phyloP scores from a whole-genome alignment of 208 protist genomes.

The Leishmania amazonensis region DNA sequence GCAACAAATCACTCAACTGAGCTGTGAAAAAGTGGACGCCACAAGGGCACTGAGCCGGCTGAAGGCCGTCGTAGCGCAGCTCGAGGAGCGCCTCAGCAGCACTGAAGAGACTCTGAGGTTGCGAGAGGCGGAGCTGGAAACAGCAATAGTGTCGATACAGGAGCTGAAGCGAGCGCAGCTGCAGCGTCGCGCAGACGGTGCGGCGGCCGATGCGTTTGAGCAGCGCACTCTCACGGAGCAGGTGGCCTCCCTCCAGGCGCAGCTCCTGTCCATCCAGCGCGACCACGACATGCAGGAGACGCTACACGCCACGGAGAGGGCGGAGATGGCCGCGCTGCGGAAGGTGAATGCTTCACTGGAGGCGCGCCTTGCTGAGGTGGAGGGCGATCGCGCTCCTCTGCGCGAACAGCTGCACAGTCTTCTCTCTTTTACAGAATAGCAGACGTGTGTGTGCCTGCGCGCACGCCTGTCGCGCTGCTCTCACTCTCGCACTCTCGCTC shows the following conservation, averaged over 20 bases:
- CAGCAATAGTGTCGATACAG: conserved; percentile 3
- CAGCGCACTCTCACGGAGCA: conserved; percentile 13
- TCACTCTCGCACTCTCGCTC: not conserved
- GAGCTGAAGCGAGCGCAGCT: conserved; percentile 13
- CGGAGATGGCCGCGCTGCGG: conserved; percentile 61
- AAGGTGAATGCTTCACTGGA: conserved; percentile 72
- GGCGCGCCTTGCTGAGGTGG: conserved; percentile 59
- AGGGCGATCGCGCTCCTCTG: conserved; percentile 72
- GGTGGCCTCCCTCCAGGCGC: conserved; percentile 23
- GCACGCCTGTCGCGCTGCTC: not conserved
- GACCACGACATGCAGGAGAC: conserved; percentile 18
- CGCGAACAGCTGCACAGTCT: conserved; percentile 77
- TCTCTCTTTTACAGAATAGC: conserved; percentile 20
- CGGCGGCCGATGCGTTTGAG: conserved; percentile 13
- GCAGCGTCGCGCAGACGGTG: conserved; percentile 15
- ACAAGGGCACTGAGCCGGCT: conserved; percentile 12
- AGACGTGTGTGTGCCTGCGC: not conserved
- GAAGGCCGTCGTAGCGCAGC: conserved; percentile 10
- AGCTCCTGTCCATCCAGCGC: conserved; percentile 19
- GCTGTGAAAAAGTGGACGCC: conserved; percentile 10
- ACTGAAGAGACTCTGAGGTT: conserved; percentile 11
- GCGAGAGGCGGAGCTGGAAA: conserved; percentile 16
- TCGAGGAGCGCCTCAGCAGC: conserved; percentile 12
- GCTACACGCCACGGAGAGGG: conserved; percentile 34
- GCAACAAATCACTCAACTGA: conserved; percentile 17